Conservation (phyloP, 176 grass and related monocot species). For the Dactylis glomerata region DNA sequence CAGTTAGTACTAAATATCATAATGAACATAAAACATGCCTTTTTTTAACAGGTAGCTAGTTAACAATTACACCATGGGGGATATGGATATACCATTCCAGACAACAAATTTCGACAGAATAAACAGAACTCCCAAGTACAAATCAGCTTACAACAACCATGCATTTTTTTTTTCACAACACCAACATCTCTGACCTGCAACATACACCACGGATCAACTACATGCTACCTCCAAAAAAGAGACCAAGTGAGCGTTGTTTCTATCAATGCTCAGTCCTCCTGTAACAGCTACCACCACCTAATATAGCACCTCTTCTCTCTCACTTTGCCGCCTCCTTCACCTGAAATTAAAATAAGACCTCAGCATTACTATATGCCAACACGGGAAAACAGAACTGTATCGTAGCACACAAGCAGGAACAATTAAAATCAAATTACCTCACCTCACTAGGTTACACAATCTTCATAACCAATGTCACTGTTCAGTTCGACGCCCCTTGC, state of each 20-base stretch:
- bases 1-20: too few relatives aligned
- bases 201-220: too few relatives aligned
- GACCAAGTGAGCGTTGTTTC: background rate
- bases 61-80: background rate
- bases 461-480: background rate
- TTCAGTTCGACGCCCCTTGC: constrained; percentile 8
- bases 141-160: constrained; percentile 10
- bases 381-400: background rate
- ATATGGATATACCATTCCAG: background rate
- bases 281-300: constrained; percentile 23
- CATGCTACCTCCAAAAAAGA: constrained; percentile 21
- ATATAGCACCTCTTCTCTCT: background rate
- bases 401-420: background rate
- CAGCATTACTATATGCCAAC: background rate
- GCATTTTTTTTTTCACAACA: constrained; percentile 30
- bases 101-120: background rate
- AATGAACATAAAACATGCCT: too few relatives aligned
- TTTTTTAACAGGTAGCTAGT: too few relatives aligned
- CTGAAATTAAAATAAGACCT: constrained; percentile 10
- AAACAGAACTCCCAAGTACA: background rate
- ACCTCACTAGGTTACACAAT: constrained; percentile 7
- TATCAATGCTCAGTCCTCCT: constrained; percentile 31
- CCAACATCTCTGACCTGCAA: background rate
- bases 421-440: constrained; percentile 8
- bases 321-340: background rate